A percentile compares a stretch with the other conserved stretches of the same genome.
phyloP scores from a whole-genome alignment of 169 alveolate genomes.

The Plasmodium relictum region DNA sequence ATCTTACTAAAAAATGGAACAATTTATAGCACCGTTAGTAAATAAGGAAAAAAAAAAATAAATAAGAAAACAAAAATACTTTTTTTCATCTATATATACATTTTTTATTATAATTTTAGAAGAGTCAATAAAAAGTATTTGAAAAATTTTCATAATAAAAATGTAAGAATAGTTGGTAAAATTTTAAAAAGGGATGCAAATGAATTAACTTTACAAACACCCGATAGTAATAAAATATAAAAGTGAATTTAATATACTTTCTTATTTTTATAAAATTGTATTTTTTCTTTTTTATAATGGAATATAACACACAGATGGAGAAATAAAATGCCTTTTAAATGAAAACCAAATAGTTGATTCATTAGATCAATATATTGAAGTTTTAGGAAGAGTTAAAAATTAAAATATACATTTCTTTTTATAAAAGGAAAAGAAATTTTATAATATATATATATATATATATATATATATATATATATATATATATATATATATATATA shows the following conservation, averaged over 20 bases:
- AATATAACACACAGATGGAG: constrained; percentile 38
- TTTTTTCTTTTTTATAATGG: background rate
- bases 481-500: background rate
- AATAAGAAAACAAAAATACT: background rate
- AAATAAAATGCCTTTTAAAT: constrained; percentile 55
- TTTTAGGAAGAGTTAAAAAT: constrained; percentile 61
- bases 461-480: background rate
- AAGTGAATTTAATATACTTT: background rate
- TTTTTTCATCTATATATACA: background rate
- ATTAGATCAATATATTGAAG: constrained; percentile 73
- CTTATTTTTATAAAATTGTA: background rate
- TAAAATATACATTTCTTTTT: background rate
- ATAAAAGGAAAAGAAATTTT: background rate
- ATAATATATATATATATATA: background rate
- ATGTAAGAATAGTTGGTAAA: constrained; percentile 74
- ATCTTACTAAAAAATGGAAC: constrained; percentile 44
- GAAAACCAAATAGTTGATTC: constrained; percentile 42
- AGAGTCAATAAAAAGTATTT: constrained; percentile 67
- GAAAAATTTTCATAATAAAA: constrained; percentile 62
- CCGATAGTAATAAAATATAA: constrained; percentile 49
- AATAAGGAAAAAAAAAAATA: constrained; percentile 7
- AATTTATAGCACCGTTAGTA: constrained; percentile 74
- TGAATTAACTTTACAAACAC: constrained; percentile 41
- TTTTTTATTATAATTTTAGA: constrained; percentile 4
- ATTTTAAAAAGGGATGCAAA: constrained; percentile 67